Evolutionary conservation across 2,329 filamentous ascomycete genomes (phyloP), one percentile per base, ranked within the genome.

Genomic region (Claviceps sp.): DNA sequence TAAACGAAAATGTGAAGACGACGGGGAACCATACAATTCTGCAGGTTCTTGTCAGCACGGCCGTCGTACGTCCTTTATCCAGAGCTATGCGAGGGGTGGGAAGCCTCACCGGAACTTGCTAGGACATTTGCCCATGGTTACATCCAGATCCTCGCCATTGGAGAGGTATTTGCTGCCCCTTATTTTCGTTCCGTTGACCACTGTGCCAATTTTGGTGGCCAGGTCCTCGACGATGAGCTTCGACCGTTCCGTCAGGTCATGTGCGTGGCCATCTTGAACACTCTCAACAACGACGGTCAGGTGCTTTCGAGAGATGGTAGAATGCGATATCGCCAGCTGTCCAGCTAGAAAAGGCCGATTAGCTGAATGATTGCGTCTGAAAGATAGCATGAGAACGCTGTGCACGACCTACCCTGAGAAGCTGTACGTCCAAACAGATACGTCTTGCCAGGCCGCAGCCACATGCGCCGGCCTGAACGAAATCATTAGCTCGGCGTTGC

Each of bases 221-320:
- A 86, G 73, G 61, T 97, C 93, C 57, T 83, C 83, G 52, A 97
- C 73, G 4, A 76, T 85, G 51, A 97, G 68, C 49, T 73, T 74
- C 1, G 88, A 88, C 54, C 85, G 80, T 42, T 74, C 76, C 53
- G 79, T 75, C 14, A 85, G 69, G 53, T 80, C 77, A 53, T 79
- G 76, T 50, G 82, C 86, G 61, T 87, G 80, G 47, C 80, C 83
- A 14, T 81, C 70, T 42, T 73, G 69, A 39, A 91, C 83, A 0
- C 69, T 59, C 46, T 77, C 80, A 6, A 97, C 80, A 43, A 81
- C 76, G 49, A 98, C 82, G 36, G 83, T 83, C 57, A 96, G 71
- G 67, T 98, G 93, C 62, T 93, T 88, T 52, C 91, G 78, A 36
- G 93, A 98, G 47, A 98, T 86, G 1, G 84, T 85, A 61, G 86